These are phyloP conservation scores for Coemansia sp. DNA, from an alignment of 192 early-diverging fungal species.

Conservation along the genomic window DNA sequence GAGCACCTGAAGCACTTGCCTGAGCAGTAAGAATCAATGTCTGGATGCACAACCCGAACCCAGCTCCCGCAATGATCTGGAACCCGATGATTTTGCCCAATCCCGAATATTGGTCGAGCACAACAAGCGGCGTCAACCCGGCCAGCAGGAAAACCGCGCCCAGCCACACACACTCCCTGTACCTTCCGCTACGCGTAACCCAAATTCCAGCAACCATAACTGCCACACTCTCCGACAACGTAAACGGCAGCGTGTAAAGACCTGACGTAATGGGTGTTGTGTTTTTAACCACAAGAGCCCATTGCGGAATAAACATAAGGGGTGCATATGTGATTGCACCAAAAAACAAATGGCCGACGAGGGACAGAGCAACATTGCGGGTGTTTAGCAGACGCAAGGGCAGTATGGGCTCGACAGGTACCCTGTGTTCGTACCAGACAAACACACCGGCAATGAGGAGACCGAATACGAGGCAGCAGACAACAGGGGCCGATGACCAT, in stretches of 20 bases:
- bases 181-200: slow-evolving; percentile 58
- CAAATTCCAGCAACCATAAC: slow-evolving; percentile 62
- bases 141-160: slow-evolving; percentile 62
- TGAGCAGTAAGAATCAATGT: slow-evolving; percentile 69
- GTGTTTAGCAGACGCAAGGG: slow-evolving; percentile 57
- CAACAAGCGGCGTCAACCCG: slow-evolving; percentile 62
- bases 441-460: slow-evolving; percentile 41
- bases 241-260: slow-evolving; percentile 26
- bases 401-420: slow-evolving; percentile 61
- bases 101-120: slow-evolving; percentile 48
- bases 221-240: slow-evolving; percentile 16
- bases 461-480: slow-evolving; percentile 47
- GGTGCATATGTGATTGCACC: slow-evolving; percentile 34
- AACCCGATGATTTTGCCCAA: slow-evolving; percentile 61
- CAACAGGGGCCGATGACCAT: slow-evolving; percentile 56
- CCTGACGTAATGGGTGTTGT: slow-evolving; percentile 32
- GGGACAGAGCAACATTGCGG: slow-evolving; percentile 37
- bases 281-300: slow-evolving; percentile 37
- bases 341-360: slow-evolving; percentile 25
- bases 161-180: slow-evolving; percentile 63
- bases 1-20: slow-evolving; percentile 54
- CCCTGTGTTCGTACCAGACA: slow-evolving; percentile 59
- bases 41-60: slow-evolving; percentile 74
- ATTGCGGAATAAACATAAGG: slow-evolving; percentile 40
- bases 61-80: slow-evolving; percentile 68